phyloP scores from a whole-genome alignment of 2,329 filamentous ascomycete species.

The Ophiostoma himal-ulmi region DNA sequence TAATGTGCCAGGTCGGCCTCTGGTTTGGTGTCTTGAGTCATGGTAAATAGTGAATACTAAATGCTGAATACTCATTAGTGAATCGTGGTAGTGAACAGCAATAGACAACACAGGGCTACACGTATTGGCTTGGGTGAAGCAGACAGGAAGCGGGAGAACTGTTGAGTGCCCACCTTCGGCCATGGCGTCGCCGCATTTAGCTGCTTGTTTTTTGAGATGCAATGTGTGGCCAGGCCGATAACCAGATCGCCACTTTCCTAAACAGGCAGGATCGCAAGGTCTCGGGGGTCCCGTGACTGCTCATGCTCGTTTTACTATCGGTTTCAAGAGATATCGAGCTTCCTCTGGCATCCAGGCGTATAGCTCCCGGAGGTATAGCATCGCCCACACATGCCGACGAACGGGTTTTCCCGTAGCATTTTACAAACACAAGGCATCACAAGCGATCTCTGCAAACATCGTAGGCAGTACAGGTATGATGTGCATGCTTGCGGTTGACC shows the following conservation, averaged over 20 bases:
- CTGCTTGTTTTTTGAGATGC: conserved; percentile 13
- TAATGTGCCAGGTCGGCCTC: neutral
- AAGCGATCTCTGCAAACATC: neutral
- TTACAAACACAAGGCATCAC: neutral
- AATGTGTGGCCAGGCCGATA: conserved; percentile 14
- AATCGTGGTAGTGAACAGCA: neutral
- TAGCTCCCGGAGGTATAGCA: neutral
- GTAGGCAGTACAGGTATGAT: neutral
- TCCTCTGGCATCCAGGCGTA: neutral
- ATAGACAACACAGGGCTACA: neutral
- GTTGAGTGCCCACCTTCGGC: neutral
- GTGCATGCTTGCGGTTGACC: conserved; percentile 5
- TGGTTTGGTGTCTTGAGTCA: too few species aligned
- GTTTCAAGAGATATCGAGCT: neutral
- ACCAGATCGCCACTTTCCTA: conserved; percentile 19
- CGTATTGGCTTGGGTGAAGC: neutral
- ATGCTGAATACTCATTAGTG: neutral
- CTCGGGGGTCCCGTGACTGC: conserved; percentile 15
- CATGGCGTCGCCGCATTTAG: conserved; percentile 13
- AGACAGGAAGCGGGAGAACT: neutral
- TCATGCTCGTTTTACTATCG: too few species aligned
- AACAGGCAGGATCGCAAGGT: neutral
- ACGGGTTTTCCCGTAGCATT: neutral
- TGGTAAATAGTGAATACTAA: neutral
- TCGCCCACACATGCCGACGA: neutral